Conservation (phyloP, 495 filamentous ascomycete species). For the Copromyces sp. region DNA sequence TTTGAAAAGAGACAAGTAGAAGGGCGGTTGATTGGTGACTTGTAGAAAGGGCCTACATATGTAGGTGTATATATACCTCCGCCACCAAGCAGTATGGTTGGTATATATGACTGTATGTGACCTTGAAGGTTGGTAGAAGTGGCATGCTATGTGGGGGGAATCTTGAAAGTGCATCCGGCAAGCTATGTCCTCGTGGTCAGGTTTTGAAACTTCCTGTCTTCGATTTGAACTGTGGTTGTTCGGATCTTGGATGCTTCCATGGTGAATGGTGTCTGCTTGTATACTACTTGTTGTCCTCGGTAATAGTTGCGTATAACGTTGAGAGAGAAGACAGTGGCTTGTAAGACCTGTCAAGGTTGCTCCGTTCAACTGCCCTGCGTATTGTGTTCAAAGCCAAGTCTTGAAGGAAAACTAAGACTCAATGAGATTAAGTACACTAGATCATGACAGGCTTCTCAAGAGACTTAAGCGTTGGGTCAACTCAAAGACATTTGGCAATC, state of each 20-base stretch:
- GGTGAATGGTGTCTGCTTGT: background rate
- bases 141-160: background rate
- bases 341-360: background rate
- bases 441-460: background rate
- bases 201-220: background rate
- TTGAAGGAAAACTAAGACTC: background rate
- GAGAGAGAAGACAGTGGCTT: background rate
- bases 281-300: background rate
- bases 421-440: background rate
- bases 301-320: background rate
- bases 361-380: background rate
- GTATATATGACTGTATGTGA: background rate
- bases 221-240: background rate
- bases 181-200: background rate
- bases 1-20: background rate
- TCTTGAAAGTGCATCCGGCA: background rate
- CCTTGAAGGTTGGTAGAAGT: background rate
- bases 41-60: slow-evolving; percentile 1
- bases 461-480: background rate
- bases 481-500: background rate
- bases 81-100: background rate
- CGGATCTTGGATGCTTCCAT: background rate
- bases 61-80: background rate
- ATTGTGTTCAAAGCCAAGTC: background rate
- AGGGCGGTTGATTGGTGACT: background rate